Base-by-base conservation (phyloP, 805 yeast species). In the Kodamaea lidongshanica region DNA sequence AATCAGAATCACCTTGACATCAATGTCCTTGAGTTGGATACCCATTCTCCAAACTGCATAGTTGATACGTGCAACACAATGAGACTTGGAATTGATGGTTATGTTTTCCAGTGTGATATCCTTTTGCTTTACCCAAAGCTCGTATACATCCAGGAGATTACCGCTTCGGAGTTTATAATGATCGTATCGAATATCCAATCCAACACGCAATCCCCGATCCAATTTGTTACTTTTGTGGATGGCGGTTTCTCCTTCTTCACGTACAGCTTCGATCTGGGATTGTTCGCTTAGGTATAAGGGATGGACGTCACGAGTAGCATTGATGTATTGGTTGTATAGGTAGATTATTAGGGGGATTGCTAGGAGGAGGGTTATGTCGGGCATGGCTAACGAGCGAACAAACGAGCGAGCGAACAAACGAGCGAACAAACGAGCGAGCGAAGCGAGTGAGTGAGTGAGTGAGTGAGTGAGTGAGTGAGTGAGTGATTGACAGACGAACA, bases 141-240 rank as follows among this genome's bases (percentile, higher is more conserved):
- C 71, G 88, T 92, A 84, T 3, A 84, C 49, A 57, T 85, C 95
- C 38, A 72, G 68, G 35, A 85, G 50, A 41, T 74, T 77, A 3
- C 95, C 95, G 50, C 82, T 79, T 42, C 95, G 64, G 13, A 80
- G 48, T 39, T 70, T 72, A 50, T 79, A 81, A 19, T 73, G 77
- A 15, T 70, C 64, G 35, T 64, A 65, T 24, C 84, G 67, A 14
- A 87, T 69, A 26, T 74, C 73, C 33, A 83, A 56, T 0, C 94
- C 94, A 2, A 82, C 70, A 13, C 79, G 65, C 33, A 87, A 61
- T 1, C 83, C 79, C 48, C 74, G 77, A 13, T 88, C 92, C 18
- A 82, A 74, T 41, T 80, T 76, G 26, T 75, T 74, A 29, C 86
- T 79, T 39, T 92, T 69, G 52, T 82, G 78, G 7, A 82, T 62